Base-by-base conservation (phyloP, 768 basidiomycete genomes). In the Tylopilus rubrobrunneus region DNA sequence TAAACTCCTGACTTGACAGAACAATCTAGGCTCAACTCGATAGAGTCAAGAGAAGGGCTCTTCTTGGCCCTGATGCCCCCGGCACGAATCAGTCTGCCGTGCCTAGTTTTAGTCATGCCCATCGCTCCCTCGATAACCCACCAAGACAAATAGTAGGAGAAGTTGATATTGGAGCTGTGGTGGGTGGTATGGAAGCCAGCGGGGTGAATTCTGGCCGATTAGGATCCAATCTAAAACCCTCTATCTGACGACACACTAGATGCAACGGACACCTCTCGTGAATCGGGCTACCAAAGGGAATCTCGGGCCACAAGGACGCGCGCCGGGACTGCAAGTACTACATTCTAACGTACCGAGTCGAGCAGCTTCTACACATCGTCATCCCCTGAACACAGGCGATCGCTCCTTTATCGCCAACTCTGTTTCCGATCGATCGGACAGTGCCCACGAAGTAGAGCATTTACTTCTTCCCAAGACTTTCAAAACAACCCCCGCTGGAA, bases 31-130 rank as follows among this genome's bases (percentile, higher is more conserved):
- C 73, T 40, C 87, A 90, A 61, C 81, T 86, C 56, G 91, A 93
- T 65, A 90, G 88, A 65, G 78, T 91, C 59, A 93, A 90, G 71
- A 81, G 90, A 52, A 92, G 83, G 62, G 81, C 87, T 14, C 76
- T 93, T 17, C 80, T 93, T 23, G 83, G 75, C n/a, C 71, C 77
- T 7, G 59, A 62, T 48, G 43, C 58, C 45, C 44, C 59, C 29
- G 51, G 65, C 7, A 27, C 56, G 28, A 29, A 37, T 33, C 61
- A 56, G 17, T 52, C 69, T n/a, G 33, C 59, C 5, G 55, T 56
- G 10, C 62, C 66, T 11, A 44, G 54, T n/a, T 51, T 62, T 41
- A 46, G 54, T 44, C 52, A 52, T 25, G 36, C 58, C 31, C 57
- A 62, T 29, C 61, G 57, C 51, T 56, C 57, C 37, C 53, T 60